Evolutionary conservation across 2,329 filamentous ascomycete genomes (phyloP), one percentile per base, ranked within the genome.

Genomic region (Intubia oerlemansii): DNA sequence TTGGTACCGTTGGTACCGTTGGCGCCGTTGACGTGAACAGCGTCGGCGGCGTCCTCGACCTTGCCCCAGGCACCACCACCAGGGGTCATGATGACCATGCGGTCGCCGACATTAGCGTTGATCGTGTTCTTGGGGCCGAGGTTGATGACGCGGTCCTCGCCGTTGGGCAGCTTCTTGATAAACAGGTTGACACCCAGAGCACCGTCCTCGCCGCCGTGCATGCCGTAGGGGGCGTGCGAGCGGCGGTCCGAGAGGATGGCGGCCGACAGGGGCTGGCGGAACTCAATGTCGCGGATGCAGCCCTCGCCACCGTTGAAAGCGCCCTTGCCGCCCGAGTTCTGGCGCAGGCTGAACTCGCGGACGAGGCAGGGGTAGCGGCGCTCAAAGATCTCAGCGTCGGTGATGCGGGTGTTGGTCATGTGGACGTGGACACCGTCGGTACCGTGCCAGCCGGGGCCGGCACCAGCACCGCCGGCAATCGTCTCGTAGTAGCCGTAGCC

Each of bases 21-120:
- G n/a, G n/a, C n/a, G n/a, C n/a, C n/a, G n/a, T n/a, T n/a, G n/a
- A n/a, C n/a, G n/a, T n/a, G n/a, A n/a, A n/a, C n/a, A n/a, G n/a
- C n/a, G n/a, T n/a, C n/a, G n/a, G n/a, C n/a, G n/a, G n/a, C n/a
- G n/a, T 21, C 14, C 12, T 18, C 28, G 10, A 17, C 15, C 22
- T 29, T 31, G 26, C 65, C 66, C 62, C 65, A 73, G 1, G 60
- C 67, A 25, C 68, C 67, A 25, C 67, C 68, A 17, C 67, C 68
- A 10, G 68, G 68, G 7, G 66, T 72, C 34, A 56, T 53, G 5
- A 74, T 52, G 23, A 71, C 62, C 32, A 72, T 66, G 8, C 64
- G 49, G 42, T 73, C 66, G 0, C 67, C 67, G 2, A 56, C 47
- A 35, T 57, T 49, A 54, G 71, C 64, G 10, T 48, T 49, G 3